Conservation (phyloP, 306 rosid species). For the Alnus glutinosa region DNA sequence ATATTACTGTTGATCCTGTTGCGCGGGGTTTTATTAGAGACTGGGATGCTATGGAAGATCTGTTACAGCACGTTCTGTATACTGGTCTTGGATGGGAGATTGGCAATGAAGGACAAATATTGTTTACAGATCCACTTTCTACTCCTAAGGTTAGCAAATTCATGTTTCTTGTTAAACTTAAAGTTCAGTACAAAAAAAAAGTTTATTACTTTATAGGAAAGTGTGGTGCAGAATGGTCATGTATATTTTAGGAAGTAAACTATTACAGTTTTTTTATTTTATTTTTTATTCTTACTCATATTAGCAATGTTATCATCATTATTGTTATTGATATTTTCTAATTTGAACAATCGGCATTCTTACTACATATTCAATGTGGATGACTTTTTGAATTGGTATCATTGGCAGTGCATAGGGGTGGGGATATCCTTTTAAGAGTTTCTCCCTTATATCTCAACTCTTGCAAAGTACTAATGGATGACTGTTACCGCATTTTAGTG, state of each 20-base stretch:
- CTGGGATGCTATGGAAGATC: slow-evolving; percentile 98
- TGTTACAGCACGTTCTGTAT: slow-evolving; percentile 80
- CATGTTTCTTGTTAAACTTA: not conserved
- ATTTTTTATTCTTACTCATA: not conserved
- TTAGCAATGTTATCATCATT: not conserved
- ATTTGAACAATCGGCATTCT: not conserved
- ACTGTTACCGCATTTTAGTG: not conserved
- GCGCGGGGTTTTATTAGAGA: slow-evolving; percentile 74
- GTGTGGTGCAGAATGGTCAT: not conserved
- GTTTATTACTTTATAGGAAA: not conserved
- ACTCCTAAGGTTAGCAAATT: slow-evolving; percentile 75
- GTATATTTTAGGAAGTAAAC: not conserved
- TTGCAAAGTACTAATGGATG: not conserved
- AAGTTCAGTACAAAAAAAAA: not conserved
- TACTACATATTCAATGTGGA: not conserved
- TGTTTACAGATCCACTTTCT: slow-evolving; percentile 91
- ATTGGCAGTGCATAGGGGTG: not conserved
- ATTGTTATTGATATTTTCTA: not conserved
- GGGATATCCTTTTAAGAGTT: not conserved
- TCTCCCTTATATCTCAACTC: not conserved
- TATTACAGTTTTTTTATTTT: not conserved
- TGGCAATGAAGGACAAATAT: slow-evolving; percentile 92
- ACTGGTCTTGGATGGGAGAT: slow-evolving; percentile 98
- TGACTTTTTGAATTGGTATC: not conserved
- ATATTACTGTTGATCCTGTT: slow-evolving; percentile 66